phyloP scores from a whole-genome alignment of 2,329 filamentous ascomycete genomes.

The Fusarium clavum region DNA sequence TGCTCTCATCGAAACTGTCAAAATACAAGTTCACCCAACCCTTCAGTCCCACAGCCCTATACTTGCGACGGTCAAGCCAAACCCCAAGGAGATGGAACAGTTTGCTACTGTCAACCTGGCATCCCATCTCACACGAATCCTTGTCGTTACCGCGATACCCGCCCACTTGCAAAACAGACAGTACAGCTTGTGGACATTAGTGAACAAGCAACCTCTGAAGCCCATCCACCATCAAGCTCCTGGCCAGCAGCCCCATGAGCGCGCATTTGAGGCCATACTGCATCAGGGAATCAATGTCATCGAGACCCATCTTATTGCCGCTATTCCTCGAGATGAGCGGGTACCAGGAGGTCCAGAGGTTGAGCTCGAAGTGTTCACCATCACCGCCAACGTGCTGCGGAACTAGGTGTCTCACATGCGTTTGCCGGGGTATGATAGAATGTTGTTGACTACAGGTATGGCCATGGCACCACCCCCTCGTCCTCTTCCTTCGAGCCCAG shows the following conservation, averaged over 20 bases:
- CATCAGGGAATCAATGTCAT: slow-evolving; percentile 80
- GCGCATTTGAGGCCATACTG: slow-evolving; percentile 81
- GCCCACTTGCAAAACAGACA: slow-evolving; percentile 73
- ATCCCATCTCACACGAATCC: slow-evolving; percentile 74
- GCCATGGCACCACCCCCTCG: neutral
- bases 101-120: slow-evolving; percentile 79
- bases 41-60: slow-evolving; percentile 72
- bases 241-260: slow-evolving; percentile 68
- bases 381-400: slow-evolving; percentile 78
- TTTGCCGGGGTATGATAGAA: slow-evolving; percentile 17
- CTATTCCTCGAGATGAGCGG: slow-evolving; percentile 70
- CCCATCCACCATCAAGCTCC: slow-evolving; percentile 60
- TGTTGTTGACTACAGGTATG: neutral
- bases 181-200: slow-evolving; percentile 80
- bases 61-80: slow-evolving; percentile 72
- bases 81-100: slow-evolving; percentile 74
- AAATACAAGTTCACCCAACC: slow-evolving; percentile 74
- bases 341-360: slow-evolving; percentile 69
- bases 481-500: neutral
- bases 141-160: slow-evolving; percentile 75
- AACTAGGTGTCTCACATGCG: slow-evolving; percentile 45
- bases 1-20: slow-evolving; percentile 75
- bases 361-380: slow-evolving; percentile 82
- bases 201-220: slow-evolving; percentile 73
- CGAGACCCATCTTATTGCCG: slow-evolving; percentile 81